Base-by-base conservation (phyloP, 148 eudicot species). In the Rhododendron mucronatum region DNA sequence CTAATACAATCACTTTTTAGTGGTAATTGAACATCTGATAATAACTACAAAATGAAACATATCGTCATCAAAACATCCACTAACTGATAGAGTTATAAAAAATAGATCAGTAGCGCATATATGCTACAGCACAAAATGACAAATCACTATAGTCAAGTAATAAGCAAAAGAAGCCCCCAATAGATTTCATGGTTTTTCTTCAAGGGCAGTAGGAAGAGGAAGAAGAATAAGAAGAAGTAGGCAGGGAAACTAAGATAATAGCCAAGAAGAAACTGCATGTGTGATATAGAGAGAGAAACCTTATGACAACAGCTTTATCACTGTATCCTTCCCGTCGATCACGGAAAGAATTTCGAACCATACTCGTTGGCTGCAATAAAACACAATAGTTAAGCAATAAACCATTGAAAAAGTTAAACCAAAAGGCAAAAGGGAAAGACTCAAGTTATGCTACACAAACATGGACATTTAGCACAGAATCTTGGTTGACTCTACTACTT, bases 251-350 rank as follows among this genome's bases (percentile, higher is more conserved):
- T 47, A 20, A 30, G 51, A 39, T 18, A 78, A 88, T 14, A 35
- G 71, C 44, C 78, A 71, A 78, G 50, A 81, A 84, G 23, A 6
- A 84, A 83, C 35, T 11, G 10, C 7, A 78, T 47, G 86, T 50
- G 69, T 45, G 75, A 73, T 35, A 33, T 75, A 75, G 21, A 67
- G 82, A 69, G 50, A 88, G 55, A 75, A 87, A 97, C 99, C 98
- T 97, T 90, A 94, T 97, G 79, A 89, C 91, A 87, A 97, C 98
- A 80, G 99, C 99, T 91, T 95, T 94, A 82, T 97, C 99, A 84
- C 92, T 92, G 84, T 93, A 93, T 87, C 99, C 99, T 92, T 95
- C 98, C 83, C 96, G 89, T 78, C 93, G 90, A 45, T 85, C 96
- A 87, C 96, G 95, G 88, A 95, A 97, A 75, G 99, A 93, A 91